A percentile compares a stretch with the other conserved stretches of the same genome.
Conservation (phyloP, 2,329 filamentous ascomycete genomes). For the Trichoderma sp. region DNA sequence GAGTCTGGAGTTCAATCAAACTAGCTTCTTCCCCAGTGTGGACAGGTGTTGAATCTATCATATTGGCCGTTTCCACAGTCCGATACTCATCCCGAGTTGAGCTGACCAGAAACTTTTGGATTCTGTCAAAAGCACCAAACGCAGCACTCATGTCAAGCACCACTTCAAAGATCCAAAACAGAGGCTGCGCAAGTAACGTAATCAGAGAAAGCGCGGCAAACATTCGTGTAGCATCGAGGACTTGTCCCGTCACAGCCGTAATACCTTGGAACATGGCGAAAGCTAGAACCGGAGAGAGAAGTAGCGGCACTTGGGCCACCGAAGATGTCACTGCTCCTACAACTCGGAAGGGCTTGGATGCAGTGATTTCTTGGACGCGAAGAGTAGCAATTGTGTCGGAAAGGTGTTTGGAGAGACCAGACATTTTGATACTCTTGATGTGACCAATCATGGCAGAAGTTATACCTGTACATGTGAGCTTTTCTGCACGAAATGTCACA, state of each 20-base stretch:
- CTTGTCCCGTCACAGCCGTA: conserved; percentile 27
- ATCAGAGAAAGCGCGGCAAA: conserved; percentile 44
- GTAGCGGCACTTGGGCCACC: conserved; percentile 33
- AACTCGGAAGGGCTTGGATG: conserved; percentile 32
- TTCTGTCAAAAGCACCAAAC: conserved; percentile 40
- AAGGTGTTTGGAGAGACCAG: conserved; percentile 36
- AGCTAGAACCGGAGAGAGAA: conserved; percentile 38
- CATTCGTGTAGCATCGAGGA: conserved; percentile 34
- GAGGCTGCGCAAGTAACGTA: conserved; percentile 36
- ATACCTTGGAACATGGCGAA: conserved; percentile 38
- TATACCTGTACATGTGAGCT: conserved; percentile 22
- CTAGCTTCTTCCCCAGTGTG: background rate
- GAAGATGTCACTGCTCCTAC: conserved; percentile 36
- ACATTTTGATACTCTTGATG: conserved; percentile 44
- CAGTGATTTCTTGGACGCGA: conserved; percentile 35
- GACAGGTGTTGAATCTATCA: background rate
- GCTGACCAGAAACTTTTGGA: conserved; percentile 36
- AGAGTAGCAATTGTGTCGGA: conserved; percentile 29
- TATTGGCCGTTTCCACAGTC: background rate
- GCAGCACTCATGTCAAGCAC: conserved; percentile 38
- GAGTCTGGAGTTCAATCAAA: background rate
- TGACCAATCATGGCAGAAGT: conserved; percentile 36
- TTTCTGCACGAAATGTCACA: background rate
- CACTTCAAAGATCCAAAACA: conserved; percentile 39
- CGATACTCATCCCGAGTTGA: conserved; percentile 29